Evolutionary conservation across 805 yeast genomes (phyloP).

Genomic region (Saccharomyces cerevisiae): DNA sequence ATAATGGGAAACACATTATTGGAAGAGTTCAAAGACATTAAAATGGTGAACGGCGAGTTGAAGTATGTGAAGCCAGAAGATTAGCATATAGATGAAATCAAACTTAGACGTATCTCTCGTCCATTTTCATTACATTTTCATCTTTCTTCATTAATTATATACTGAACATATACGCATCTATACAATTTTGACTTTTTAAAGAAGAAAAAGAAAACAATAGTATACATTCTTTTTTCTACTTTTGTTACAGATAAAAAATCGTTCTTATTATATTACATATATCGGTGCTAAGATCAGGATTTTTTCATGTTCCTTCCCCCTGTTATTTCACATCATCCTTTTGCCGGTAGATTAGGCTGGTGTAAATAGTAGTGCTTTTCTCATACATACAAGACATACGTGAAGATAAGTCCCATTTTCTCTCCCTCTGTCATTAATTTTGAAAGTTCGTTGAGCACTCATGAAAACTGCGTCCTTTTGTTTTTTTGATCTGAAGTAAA

Average conservation of each 20-base stretch:
- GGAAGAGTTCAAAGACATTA: constrained; percentile 3
- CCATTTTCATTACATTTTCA: background rate
- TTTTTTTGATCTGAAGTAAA: constrained; percentile 34
- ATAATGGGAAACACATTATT: constrained; percentile 3
- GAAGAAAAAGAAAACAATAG: background rate
- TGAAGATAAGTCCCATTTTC: background rate
- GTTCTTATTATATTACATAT: background rate
- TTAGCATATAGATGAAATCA: background rate
- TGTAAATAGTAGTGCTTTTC: background rate
- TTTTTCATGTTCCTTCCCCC: background rate
- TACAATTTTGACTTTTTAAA: background rate
- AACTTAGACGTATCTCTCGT: background rate
- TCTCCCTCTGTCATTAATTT: background rate
- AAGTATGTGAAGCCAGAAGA: background rate
- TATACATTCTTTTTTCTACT: background rate
- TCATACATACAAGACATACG: background rate
- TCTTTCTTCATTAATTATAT: background rate
- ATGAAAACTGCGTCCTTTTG: constrained; percentile 29
- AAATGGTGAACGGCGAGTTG: constrained; percentile 4
- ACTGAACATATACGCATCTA: background rate
- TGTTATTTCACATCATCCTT: background rate
- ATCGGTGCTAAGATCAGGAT: background rate
- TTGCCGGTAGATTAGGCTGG: background rate
- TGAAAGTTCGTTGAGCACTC: background rate
- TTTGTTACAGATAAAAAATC: background rate